phyloP scores from a whole-genome alignment of 305 asterid genomes.

The Plantago coronopus region DNA sequence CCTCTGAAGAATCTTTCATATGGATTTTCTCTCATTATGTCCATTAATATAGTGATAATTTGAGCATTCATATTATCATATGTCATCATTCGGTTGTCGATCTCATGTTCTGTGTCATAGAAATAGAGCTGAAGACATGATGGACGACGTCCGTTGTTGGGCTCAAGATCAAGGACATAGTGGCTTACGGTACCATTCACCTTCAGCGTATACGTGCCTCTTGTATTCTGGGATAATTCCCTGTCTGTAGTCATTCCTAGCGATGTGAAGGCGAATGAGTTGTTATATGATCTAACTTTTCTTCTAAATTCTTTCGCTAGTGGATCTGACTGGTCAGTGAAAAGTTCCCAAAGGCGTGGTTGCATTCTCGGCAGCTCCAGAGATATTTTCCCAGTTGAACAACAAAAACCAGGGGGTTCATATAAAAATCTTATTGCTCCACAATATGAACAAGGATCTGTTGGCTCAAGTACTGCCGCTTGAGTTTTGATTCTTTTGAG shows the following conservation, averaged over 20 bases:
- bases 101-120: background rate
- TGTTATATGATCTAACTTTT: background rate
- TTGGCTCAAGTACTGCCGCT: too few relatives aligned
- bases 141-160: background rate
- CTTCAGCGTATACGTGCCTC: background rate
- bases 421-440: background rate
- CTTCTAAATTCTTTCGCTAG: background rate
- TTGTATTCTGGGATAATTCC: background rate
- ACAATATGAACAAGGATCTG: background rate
- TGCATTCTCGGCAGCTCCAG: background rate
- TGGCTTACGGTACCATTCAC: background rate
- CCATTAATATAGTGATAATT: background rate
- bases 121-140: background rate
- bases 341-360: background rate
- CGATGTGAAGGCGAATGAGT: background rate
- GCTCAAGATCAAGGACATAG: background rate
- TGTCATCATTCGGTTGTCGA: background rate
- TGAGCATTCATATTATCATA: background rate
- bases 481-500: too few relatives aligned
- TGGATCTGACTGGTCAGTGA: background rate
- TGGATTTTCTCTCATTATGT: background rate
- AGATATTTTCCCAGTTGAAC: background rate
- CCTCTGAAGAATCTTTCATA: background rate
- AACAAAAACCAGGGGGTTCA: background rate
- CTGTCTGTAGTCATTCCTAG: background rate